These are phyloP conservation scores for Carex myosuroides DNA, from an alignment of 176 grass and related monocot genomes.

Conservation along the genomic window DNA sequence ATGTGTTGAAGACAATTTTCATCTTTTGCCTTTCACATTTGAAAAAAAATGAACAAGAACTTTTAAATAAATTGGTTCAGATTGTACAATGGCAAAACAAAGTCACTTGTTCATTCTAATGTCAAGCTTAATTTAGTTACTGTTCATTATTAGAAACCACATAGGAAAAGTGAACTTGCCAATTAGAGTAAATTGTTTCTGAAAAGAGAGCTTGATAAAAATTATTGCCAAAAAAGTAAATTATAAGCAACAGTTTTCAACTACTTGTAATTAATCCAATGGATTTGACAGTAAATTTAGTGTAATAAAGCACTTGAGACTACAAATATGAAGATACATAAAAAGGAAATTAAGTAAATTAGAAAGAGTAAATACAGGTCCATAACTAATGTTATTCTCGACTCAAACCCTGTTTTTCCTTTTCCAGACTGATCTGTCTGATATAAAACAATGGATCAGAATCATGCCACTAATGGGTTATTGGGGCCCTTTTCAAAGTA, in stretches of 20 bases:
- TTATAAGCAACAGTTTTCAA: not conserved
- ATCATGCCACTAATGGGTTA: not conserved
- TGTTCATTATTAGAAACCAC: not conserved
- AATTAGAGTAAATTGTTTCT: not conserved
- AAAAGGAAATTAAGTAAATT: not conserved
- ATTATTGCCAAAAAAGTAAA: not conserved
- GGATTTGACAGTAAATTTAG: not conserved
- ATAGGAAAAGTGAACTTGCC: not conserved
- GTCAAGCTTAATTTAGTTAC: not conserved
- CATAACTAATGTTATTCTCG: not conserved
- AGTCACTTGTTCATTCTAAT: not conserved
- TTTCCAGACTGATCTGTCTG: not conserved
- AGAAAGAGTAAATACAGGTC: not conserved
- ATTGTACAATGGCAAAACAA: not conserved
- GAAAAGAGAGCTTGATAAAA: not conserved
- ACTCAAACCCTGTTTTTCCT: not conserved
- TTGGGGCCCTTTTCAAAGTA: not conserved
- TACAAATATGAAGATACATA: not conserved
- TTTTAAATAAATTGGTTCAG: not conserved
- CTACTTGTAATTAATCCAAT: not conserved
- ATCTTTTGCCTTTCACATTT: not conserved
- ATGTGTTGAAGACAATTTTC: not conserved
- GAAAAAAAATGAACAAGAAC: not conserved
- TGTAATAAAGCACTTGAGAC: not conserved
- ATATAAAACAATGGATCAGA: not conserved